Percentiles rank a stretch among this genome's conserved stretches.
These are phyloP conservation scores for Colletotrichum sp. DNA, from an alignment of 2,329 filamentous ascomycete genomes.

Conservation along the genomic window DNA sequence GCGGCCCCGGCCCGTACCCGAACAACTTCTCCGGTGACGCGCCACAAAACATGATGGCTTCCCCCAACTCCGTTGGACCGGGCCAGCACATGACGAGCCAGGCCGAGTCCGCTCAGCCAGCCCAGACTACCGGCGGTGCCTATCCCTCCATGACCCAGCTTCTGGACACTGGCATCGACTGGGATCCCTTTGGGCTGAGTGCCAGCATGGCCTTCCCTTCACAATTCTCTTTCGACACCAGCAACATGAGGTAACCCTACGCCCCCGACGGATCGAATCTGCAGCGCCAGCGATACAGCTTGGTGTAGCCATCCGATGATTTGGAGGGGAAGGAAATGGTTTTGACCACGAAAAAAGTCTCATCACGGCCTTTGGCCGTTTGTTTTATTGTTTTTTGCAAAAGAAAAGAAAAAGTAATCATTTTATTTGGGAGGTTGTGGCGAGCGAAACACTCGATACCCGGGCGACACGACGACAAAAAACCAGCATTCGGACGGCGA, in stretches of 20 bases:
- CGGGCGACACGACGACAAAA: slow-evolving; percentile 16
- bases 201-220: slow-evolving; percentile 96
- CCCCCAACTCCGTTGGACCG: slow-evolving; percentile 40
- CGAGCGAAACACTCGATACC: slow-evolving; percentile 23
- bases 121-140: slow-evolving; percentile 31
- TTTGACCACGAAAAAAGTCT: not conserved
- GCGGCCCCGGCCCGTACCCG: slow-evolving; percentile 69
- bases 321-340: not conserved
- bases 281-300: not conserved
- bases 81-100: slow-evolving; percentile 41
- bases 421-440: slow-evolving; percentile 2
- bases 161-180: slow-evolving; percentile 83
- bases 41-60: slow-evolving; percentile 46
- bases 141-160: slow-evolving; percentile 71
- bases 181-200: slow-evolving; percentile 90
- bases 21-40: slow-evolving; percentile 55
- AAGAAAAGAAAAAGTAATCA: slow-evolving; percentile 1
- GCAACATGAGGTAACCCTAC: slow-evolving; percentile 50
- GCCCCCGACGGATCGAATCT: not conserved
- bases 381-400: not conserved
- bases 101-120: slow-evolving; percentile 34
- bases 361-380: not conserved
- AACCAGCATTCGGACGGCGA: slow-evolving; percentile 23
- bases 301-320: not conserved
- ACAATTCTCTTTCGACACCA: slow-evolving; percentile 76